phyloP scores from a whole-genome alignment of 2,329 filamentous ascomycete genomes.

The Colletotrichum sojae region DNA sequence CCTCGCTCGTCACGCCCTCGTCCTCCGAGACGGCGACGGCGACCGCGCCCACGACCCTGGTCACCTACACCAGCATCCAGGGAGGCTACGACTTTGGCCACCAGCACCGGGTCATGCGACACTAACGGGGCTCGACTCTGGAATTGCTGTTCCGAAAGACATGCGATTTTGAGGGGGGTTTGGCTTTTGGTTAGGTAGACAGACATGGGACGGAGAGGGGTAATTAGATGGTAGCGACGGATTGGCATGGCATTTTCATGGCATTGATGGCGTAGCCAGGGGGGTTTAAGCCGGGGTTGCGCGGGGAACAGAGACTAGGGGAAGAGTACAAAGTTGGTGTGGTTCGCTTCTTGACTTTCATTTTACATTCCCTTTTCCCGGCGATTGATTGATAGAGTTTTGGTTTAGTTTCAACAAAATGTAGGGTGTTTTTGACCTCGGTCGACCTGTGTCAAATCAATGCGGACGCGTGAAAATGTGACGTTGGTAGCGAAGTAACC shows the following conservation, averaged over 20 bases:
- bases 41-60: constrained; percentile 9
- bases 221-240: too few relatives aligned
- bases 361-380: constrained; percentile 14
- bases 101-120: background rate
- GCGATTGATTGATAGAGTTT: constrained; percentile 3
- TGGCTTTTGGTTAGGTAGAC: too few relatives aligned
- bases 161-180: too few relatives aligned
- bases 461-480: background rate
- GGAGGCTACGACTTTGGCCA: constrained; percentile 16
- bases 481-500: background rate
- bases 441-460: too few relatives aligned
- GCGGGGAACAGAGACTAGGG: background rate
- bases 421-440: constrained; percentile 10
- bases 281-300: background rate
- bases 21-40: background rate
- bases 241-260: background rate
- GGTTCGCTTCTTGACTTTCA: constrained; percentile 37
- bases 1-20: constrained; percentile 22
- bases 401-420: background rate
- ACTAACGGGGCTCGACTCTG: background rate
- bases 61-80: constrained; percentile 19
- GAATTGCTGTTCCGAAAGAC: too few relatives aligned
- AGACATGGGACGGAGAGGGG: background rate
- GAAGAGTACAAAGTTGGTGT: constrained; percentile 24
- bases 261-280: too few relatives aligned